Evolutionary conservation across 2,329 filamentous ascomycete genomes (phyloP), one percentile per base, ranked within the genome.

Genomic region (Ascochyta fabae): DNA sequence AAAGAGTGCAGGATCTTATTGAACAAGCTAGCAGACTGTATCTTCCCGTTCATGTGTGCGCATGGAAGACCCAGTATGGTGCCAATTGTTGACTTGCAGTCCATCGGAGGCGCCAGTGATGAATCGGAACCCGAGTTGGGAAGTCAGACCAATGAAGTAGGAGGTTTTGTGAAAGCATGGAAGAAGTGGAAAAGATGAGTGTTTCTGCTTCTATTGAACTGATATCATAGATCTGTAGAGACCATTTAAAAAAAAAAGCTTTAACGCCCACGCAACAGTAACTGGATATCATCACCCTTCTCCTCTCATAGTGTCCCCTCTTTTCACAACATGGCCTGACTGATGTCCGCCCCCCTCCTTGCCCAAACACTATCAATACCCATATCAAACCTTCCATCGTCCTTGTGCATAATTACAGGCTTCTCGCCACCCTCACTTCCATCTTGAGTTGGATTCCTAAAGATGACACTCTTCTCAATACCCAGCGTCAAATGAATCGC

Each of bases 31-130:
- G 81, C 83, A 0, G 69, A 66, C 0, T 92, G 89, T 62, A 81
- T 80, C 0, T 91, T 94, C 59, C 91, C 91, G 0, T 95, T 95
- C 62, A 88, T 91, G 69, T 96, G 91, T 74, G 91, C 91, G 1
- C 91, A 96, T 78, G 91, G 91, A 0, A 80, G 80, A 46, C 78
- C 79, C 16, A 79, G 78, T 58, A 80, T 82, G 78, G 79, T 82
- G 27, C 80, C 80, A 13, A 55, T 82, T 27, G 62, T 78, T 13
- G 66, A 74, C 33, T 4, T 75, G 22, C 67, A 62, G 0, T 27
- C 12, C 10, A 27, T 40, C 3, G 50, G 43, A 3, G 16, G 7
- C 16, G 19, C 9, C 22, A 23, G 9, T 31, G 41, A 15, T 44
- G 26, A 19, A 36, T 26, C 27, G 15, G 42, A 16, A 3, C 12